Conservation (phyloP, 306 rosid genomes). For the Parietaria judaica region DNA sequence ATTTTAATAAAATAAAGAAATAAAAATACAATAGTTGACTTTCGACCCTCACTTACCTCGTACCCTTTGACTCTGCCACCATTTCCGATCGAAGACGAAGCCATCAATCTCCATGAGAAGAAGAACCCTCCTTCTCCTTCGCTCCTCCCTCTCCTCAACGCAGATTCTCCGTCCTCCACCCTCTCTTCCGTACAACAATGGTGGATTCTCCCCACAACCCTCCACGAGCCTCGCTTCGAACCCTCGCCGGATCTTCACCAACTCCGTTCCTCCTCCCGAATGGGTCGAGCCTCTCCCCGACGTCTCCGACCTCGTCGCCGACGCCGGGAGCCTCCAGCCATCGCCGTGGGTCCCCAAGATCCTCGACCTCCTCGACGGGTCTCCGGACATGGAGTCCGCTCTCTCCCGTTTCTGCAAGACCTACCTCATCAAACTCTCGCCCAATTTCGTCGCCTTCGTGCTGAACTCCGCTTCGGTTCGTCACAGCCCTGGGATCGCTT, state of each 20-base stretch:
- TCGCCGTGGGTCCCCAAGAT: constrained; percentile 75
- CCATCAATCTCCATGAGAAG: constrained; percentile 35
- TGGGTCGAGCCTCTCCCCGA: constrained; percentile 66
- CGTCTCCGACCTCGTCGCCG: constrained; percentile 60
- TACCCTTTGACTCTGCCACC: neutral
- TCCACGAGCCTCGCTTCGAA: constrained; percentile 11
- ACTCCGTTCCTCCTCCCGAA: constrained; percentile 62
- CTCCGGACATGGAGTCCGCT: constrained; percentile 60
- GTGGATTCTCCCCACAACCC: constrained; percentile 17
- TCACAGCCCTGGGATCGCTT: constrained; percentile 28
- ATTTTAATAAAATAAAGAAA: neutral
- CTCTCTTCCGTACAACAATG: constrained; percentile 16
- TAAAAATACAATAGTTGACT: too few relatives aligned
- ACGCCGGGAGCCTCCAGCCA: constrained; percentile 31
- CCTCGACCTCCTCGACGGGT: constrained; percentile 47
- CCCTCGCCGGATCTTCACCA: constrained; percentile 30
- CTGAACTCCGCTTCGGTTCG: constrained; percentile 38
- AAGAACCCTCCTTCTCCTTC: constrained; percentile 25
- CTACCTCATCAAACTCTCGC: constrained; percentile 57
- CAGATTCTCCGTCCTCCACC: constrained; percentile 13
- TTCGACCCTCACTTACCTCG: too few relatives aligned
- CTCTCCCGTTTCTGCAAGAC: constrained; percentile 42
- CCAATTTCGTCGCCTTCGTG: constrained; percentile 52
- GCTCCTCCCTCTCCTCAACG: constrained; percentile 7
- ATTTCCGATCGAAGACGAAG: neutral